Percentiles rank a stretch among this genome's conserved stretches.
phyloP scores from a whole-genome alignment of 768 basidiomycete genomes.

The Mycena latifolia region DNA sequence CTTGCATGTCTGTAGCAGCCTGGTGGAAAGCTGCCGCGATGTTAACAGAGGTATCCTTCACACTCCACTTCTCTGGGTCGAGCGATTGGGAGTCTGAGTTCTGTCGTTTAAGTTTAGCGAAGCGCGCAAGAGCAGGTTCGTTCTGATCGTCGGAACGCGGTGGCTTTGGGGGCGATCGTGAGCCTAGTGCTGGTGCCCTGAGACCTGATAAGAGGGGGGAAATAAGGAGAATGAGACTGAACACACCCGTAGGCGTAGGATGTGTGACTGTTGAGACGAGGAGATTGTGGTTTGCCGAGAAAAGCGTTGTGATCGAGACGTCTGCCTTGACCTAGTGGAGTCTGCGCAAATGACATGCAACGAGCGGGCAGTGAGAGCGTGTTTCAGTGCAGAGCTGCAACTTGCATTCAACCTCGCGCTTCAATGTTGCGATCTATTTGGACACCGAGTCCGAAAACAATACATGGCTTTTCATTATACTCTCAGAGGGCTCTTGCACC shows the following conservation, averaged over 20 bases:
- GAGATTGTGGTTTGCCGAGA: constrained; percentile 69
- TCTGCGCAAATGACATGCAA: constrained; percentile 89
- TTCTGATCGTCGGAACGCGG: constrained; percentile 18
- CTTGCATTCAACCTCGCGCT: constrained; percentile 31
- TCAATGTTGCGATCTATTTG: constrained; percentile 40
- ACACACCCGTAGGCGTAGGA: constrained; percentile 82
- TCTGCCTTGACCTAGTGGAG: constrained; percentile 87
- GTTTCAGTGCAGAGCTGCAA: constrained; percentile 22
- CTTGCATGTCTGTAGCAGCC: constrained; percentile 71
- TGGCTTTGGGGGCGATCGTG: constrained; percentile 72
- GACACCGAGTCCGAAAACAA: constrained; percentile 10
- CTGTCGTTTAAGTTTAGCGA: constrained; percentile 57
- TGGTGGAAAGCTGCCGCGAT: constrained; percentile 85
- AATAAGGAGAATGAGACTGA: constrained; percentile 35
- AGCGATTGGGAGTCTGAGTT: constrained; percentile 53
- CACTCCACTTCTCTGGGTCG: constrained; percentile 78
- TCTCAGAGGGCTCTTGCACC: not conserved
- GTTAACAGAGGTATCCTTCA: constrained; percentile 90
- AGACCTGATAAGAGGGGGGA: constrained; percentile 36
- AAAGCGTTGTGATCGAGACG: constrained; percentile 87
- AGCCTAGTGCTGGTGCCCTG: constrained; percentile 67
- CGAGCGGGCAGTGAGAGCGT: constrained; percentile 32
- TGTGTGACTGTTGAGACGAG: constrained; percentile 59
- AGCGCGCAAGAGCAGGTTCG: constrained; percentile 39
- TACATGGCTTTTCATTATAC: not conserved